A percentile compares a stretch with the other conserved stretches of the same genome.
phyloP scores from a whole-genome alignment of 176 grass and related monocot genomes.

The bread wheat (Triticum aestivum) region IWGSC_CS_RefSeq_v2.1 NC_057806.1:592378153-592378652 shows the following conservation, averaged over 20 bases:
- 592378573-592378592: no score
- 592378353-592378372: background rate
- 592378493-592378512: no score
- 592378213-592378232: background rate
- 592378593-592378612: no score
- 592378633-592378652: no score
- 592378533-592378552: no score
- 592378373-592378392: background rate
- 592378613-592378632: no score
- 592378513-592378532: no score
- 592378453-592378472: no score
- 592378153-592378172: background rate
- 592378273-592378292: background rate
- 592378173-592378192: background rate
- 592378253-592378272: background rate
- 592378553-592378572: no score
- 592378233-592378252: background rate
- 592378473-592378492: no score
- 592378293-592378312: background rate
- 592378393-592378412: background rate
- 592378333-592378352: background rate
- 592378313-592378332: background rate
- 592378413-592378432: no score
- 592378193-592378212: background rate
- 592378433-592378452: no score